Evolutionary conservation across 2,329 filamentous ascomycete species (phyloP).

Genomic region (Aspergillus brunneoviolaceus): DNA sequence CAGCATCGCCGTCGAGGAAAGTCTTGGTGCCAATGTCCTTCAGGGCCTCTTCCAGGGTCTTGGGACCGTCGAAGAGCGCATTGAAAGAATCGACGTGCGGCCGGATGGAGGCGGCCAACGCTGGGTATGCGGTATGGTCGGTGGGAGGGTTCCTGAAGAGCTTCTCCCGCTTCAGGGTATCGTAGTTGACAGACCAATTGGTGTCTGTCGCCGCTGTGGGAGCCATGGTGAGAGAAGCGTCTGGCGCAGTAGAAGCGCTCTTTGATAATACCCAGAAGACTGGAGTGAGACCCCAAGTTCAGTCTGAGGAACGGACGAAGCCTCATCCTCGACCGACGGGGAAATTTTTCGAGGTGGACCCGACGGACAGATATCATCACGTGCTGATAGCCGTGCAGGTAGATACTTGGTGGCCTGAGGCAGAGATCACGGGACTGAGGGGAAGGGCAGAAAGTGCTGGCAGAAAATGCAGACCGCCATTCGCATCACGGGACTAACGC

Average conservation of each 20-base stretch:
- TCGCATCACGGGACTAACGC: slow-evolving; percentile 10
- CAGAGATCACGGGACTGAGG: not conserved
- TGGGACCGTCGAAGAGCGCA: slow-evolving; percentile 73
- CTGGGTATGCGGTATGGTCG: slow-evolving; percentile 84
- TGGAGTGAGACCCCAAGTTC: slow-evolving; percentile 23
- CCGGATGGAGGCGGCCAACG: slow-evolving; percentile 78
- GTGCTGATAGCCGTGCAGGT: slow-evolving; percentile 34
- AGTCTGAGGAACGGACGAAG: slow-evolving; percentile 23
- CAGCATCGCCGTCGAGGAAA: slow-evolving; percentile 74
- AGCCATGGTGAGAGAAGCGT: slow-evolving; percentile 47
- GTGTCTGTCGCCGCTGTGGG: slow-evolving; percentile 61
- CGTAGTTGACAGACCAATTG: slow-evolving; percentile 80
- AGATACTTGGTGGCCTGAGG: slow-evolving; percentile 20
- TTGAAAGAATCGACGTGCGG: slow-evolving; percentile 98
- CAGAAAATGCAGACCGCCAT: not conserved
- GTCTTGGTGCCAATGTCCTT: slow-evolving; percentile 87
- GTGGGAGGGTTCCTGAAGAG: slow-evolving; percentile 87
- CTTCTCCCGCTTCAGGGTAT: slow-evolving; percentile 80
- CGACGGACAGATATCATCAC: slow-evolving; percentile 39
- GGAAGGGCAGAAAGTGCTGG: no score
- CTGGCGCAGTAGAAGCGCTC: not conserved
- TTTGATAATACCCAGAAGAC: slow-evolving; percentile 15
- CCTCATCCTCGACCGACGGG: slow-evolving; percentile 25
- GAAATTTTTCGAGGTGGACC: slow-evolving; percentile 44
- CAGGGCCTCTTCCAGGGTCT: slow-evolving; percentile 71